Evolutionary conservation across 2,329 filamentous ascomycete species (phyloP).

Genomic region (Scedosporium boydii): DNA sequence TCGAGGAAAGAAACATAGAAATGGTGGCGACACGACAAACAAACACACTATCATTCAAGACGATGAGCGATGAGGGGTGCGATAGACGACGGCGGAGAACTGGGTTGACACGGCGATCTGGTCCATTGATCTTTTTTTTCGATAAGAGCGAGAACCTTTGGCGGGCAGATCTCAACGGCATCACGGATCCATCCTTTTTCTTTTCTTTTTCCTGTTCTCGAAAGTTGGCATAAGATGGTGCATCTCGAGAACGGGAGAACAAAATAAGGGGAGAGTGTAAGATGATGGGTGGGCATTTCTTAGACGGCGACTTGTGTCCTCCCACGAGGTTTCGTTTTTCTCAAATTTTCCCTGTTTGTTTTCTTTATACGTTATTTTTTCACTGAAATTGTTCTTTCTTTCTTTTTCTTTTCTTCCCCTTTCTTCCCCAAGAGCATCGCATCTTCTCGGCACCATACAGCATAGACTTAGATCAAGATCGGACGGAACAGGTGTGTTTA

Average conservation of each 20-base stretch:
- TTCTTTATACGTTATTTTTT: neutral
- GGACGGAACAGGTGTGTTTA: neutral
- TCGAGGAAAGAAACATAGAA: neutral
- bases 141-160: conserved; percentile 5
- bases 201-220: neutral
- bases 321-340: neutral
- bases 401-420: neutral
- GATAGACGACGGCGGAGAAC: neutral
- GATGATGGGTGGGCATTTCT: neutral
- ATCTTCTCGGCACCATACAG: neutral
- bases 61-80: too few relatives aligned
- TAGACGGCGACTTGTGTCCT: neutral
- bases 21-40: neutral
- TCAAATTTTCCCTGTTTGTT: neutral
- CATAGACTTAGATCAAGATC: neutral
- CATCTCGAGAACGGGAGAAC: neutral
- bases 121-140: conserved; percentile 2
- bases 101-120: neutral
- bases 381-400: neutral
- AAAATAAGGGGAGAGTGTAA: neutral
- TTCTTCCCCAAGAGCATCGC: neutral
- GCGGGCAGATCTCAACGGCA: conserved; percentile 1
- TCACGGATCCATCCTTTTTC: neutral
- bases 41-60: too few relatives aligned
- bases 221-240: conserved; percentile 6